phyloP scores from a whole-genome alignment of 2,329 filamentous ascomycete genomes.

The Aurifilum marmelostoma region DNA sequence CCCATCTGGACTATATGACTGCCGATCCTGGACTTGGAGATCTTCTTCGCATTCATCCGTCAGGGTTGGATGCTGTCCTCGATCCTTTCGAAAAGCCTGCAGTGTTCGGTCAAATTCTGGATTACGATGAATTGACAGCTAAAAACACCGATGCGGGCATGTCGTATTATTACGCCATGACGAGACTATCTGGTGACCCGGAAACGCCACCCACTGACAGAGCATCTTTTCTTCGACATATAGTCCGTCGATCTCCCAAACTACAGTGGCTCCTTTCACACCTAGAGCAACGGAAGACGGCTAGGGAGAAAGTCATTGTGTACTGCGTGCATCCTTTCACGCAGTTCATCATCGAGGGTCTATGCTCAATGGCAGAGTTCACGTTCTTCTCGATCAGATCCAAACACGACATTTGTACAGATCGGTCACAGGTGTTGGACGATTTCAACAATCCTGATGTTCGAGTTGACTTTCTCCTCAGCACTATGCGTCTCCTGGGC shows the following conservation, averaged over 20 bases:
- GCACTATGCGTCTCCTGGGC: not conserved
- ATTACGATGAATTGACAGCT: not conserved
- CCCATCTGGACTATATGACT: not conserved
- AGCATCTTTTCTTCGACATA: not conserved
- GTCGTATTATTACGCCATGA: slow-evolving; percentile 10
- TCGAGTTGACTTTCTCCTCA: not conserved
- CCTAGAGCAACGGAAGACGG: slow-evolving; percentile 2
- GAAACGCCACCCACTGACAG: not conserved
- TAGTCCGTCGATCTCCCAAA: slow-evolving; percentile 9
- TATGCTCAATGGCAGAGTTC: slow-evolving; percentile 17
- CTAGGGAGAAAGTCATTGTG: slow-evolving; percentile 6
- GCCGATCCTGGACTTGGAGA: not conserved
- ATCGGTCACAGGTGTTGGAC: not conserved
- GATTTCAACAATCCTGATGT: not conserved
- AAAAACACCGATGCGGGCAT: slow-evolving; percentile 12
- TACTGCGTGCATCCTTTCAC: slow-evolving; percentile 13
- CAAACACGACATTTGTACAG: not conserved
- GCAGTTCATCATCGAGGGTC: slow-evolving; percentile 13
- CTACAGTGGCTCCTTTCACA: not conserved
- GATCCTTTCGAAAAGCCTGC: not conserved
- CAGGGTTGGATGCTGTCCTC: accelerated
- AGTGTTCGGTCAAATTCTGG: not conserved
- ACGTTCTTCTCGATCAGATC: slow-evolving; percentile 8
- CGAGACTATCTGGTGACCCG: not conserved
- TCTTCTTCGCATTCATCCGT: not conserved